phyloP scores from a whole-genome alignment of 2,329 filamentous ascomycete species.

The Diaporthe nobilis region DNA sequence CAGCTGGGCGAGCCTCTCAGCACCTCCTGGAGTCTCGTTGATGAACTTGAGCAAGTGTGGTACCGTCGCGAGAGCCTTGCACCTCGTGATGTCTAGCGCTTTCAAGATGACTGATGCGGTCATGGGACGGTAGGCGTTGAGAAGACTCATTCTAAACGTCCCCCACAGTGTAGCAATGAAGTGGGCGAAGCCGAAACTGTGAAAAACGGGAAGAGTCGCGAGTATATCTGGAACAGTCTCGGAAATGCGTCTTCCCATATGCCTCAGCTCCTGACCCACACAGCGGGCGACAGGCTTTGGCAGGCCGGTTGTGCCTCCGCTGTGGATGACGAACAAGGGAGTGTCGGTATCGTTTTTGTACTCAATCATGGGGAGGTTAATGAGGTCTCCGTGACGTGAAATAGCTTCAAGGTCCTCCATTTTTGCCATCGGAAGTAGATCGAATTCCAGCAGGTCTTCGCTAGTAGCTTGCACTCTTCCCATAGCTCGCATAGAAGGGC shows the following conservation, averaged over 20 bases:
- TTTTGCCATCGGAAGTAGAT: constrained; percentile 3
- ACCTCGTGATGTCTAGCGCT: constrained; percentile 17
- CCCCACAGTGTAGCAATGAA: background rate
- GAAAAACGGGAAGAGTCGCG: constrained; percentile 15
- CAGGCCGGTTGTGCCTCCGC: constrained; percentile 32
- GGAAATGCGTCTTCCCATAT: background rate
- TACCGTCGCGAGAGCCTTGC: constrained; percentile 15
- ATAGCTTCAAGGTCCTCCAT: background rate
- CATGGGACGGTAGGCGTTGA: constrained; percentile 24
- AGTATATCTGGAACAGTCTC: background rate
- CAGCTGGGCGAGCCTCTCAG: constrained; percentile 16
- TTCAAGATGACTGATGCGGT: constrained; percentile 10
- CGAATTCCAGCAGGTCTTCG: background rate
- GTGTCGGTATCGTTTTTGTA: background rate
- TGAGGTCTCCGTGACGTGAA: background rate
- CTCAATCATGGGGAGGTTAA: background rate
- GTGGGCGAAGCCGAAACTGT: background rate
- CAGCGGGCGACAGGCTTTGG: constrained; percentile 14
- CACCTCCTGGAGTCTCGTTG: constrained; percentile 8
- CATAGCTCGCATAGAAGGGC: background rate
- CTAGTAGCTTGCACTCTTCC: background rate
- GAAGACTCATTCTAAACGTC: background rate
- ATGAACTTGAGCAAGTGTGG: constrained; percentile 28
- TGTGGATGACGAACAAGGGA: constrained; percentile 22
- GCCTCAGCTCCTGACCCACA: background rate